Evolutionary conservation across 2,329 filamentous ascomycete genomes (phyloP), one percentile per base, ranked within the genome.

Genomic region (Aureobasidium leucospermi): DNA sequence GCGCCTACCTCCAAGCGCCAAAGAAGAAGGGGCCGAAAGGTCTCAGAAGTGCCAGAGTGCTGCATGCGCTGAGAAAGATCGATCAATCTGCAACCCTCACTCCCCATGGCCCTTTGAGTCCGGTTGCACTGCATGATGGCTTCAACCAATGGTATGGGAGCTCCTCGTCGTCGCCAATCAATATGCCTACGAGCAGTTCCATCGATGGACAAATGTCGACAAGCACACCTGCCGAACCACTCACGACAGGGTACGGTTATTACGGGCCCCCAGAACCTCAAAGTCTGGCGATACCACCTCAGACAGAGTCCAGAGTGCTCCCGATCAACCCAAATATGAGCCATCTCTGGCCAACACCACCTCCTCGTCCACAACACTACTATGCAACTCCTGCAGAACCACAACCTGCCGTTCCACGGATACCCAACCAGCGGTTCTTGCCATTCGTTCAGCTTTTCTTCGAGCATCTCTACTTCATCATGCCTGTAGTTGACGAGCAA

Each of bases 11-110:
- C 8, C 68, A 71, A 53, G 66, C 68, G 28, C 67, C 70, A 9
- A 70, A 69, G 64, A 72, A 72, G 67, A 72, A 72, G 59, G 70
- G 70, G 1, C 70, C 70, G 6, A 72, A 72, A 47, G 70, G 70
- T 9, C 59, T 72, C 60, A 61, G 70, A 28, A 70, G 68, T 60
- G 68, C 68, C 6, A 62, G 67, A 43, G 70, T 72, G 15, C 61
- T 72, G 19, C 69, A 71, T 62, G 70, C 68, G 4, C 58, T 72
- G 42, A 66, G 70, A 10, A 61, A 64, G 38, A 72, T 72, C 48
- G 69, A 72, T 58, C 67, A 71, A 48, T 63, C 64, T 32, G 65
- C 64, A 6, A 65, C 64, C 13, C 63, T 59, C 11, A 64, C 58
- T n/a, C 65, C 67, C 8, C 63, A 63, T 3, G 66, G 63, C 31